Percentiles rank a stretch among this genome's conserved stretches.
These are phyloP conservation scores for Blastomyces percursus DNA, from an alignment of 2,329 filamentous ascomycete genomes.

Conservation along the genomic window DNA sequence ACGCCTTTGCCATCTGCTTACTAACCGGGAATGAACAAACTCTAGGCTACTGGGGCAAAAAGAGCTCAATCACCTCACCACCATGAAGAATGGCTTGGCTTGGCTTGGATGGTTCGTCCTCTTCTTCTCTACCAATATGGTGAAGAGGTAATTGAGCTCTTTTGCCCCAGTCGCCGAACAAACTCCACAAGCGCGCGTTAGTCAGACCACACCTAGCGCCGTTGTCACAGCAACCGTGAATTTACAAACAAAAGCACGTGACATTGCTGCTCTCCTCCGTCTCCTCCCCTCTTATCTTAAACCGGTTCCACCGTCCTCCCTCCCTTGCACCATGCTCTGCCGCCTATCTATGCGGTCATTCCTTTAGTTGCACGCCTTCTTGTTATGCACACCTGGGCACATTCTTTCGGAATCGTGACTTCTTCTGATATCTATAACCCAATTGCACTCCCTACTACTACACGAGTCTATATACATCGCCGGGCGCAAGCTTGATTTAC, in stretches of 20 bases:
- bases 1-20: not conserved
- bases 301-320: not conserved
- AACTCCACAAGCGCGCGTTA: too few species aligned
- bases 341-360: not conserved
- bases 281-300: not conserved
- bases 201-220: not conserved
- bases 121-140: too few species aligned
- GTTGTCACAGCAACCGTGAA: constrained; percentile 11
- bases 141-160: too few species aligned
- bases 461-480: not conserved
- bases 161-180: too few species aligned
- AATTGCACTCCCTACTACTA: not conserved
- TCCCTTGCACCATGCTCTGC: not conserved
- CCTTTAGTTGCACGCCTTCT: not conserved
- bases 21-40: not conserved
- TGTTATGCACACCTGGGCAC: not conserved
- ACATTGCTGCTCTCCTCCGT: not conserved
- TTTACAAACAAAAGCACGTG: constrained; percentile 11
- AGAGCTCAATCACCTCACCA: too few species aligned
- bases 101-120: too few species aligned
- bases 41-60: too few species aligned
- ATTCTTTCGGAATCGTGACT: not conserved
- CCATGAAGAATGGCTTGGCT: too few species aligned
- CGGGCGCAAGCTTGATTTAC: not conserved
- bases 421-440: not conserved